Evolutionary conservation across 345 rosid species (phyloP), one percentile per base, ranked within the genome.

Genomic region (Heritiera littoralis): DNA sequence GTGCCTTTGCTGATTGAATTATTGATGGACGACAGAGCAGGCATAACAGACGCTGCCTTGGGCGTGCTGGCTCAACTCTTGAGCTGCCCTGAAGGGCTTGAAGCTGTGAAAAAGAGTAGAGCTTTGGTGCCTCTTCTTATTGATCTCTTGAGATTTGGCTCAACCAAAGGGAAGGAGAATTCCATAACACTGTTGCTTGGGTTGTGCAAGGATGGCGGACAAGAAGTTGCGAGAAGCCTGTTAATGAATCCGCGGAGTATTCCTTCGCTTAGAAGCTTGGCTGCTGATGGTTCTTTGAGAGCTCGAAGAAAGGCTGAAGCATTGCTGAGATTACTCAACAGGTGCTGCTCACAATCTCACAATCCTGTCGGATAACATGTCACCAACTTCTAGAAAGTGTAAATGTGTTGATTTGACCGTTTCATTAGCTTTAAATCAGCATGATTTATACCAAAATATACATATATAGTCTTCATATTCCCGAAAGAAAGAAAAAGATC

Each of bases 271-370:
- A 88, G 73, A 76, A 81, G 89, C 78, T 84, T 91, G 87, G 85
- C 90, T 12, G 74, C 83, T 49, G 89, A 87, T 58, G 93, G 92
- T 15, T 88, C 93, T 12, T 72, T 86, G 78, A 90, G 87, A 86
- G 92, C 93, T 30, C 78, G 93, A 66, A 83, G 92, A 81, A 91
- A 89, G 77, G 91, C 93, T 2, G 88, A 91, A 54, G 92, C 91
- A 6, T 51, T 91, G 83, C 90, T 91, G 43, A 90, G 89, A 85
- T 83, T 91, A 75, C 89, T 91, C 72, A 87, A 86, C 70, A 85
- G 92, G 69, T 86, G 87, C 83, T 87, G 91, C 78, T 89, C 90
- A 28, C 91, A 84, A 41, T 85, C 92, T 69, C 88, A 77, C 59
- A 80, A 83, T 79, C 82, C 84, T 60, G 82, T 76, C 28, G 75